Conservation (phyloP, 2,329 filamentous ascomycete species). For the Elsinoe arachidis region DNA sequence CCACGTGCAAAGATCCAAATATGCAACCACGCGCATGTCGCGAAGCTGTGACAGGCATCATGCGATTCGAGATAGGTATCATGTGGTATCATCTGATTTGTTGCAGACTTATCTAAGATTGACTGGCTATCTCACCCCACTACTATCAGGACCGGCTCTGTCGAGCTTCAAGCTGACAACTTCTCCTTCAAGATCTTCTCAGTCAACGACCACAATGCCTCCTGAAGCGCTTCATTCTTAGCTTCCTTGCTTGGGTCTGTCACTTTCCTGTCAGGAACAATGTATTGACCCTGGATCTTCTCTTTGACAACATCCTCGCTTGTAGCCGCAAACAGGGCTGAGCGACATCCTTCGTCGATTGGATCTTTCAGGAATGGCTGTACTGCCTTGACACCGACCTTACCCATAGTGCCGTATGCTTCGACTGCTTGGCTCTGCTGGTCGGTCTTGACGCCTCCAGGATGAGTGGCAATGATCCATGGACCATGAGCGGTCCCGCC, state of each 20-base stretch:
- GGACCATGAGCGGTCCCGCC: slow-evolving; percentile 22
- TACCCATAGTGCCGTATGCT: slow-evolving; percentile 41
- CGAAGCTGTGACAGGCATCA: no score
- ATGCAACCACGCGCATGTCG: no score
- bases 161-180: slow-evolving; percentile 19
- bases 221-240: slow-evolving; percentile 34
- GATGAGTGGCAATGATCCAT: slow-evolving; percentile 43
- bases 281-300: slow-evolving; percentile 39
- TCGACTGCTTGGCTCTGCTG: slow-evolving; percentile 43
- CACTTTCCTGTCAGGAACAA: slow-evolving; percentile 43
- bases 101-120: no score
- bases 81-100: no score
- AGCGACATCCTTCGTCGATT: slow-evolving; percentile 38
- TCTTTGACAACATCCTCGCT: slow-evolving; percentile 36
- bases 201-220: slow-evolving; percentile 39
- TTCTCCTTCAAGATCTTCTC: slow-evolving; percentile 38
- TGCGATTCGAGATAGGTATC: no score
- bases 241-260: slow-evolving; percentile 35
- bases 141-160: no score
- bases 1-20: not conserved
- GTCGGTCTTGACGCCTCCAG: slow-evolving; percentile 41
- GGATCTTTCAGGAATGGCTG: slow-evolving; percentile 44
- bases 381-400: slow-evolving; percentile 36
- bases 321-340: slow-evolving; percentile 42
- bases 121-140: no score